A percentile compares a stretch with the other conserved stretches of the same genome.
These are phyloP conservation scores for Phytophthora palmivora DNA, from an alignment of 352 stramenopile genomes.

Conservation along the genomic window DNA sequence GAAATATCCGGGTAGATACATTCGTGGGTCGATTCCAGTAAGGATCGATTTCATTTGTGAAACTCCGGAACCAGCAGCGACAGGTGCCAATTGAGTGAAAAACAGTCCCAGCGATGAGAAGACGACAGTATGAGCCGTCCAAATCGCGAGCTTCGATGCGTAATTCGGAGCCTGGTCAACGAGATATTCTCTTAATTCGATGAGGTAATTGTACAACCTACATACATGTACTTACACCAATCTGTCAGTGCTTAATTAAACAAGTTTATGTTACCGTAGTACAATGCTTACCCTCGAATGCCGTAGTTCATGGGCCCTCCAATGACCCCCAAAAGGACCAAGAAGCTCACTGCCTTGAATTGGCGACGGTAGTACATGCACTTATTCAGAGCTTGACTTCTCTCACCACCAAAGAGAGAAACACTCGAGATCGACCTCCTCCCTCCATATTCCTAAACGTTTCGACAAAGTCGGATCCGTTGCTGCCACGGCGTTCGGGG, in stretches of 20 bases:
- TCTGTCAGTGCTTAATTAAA: slow-evolving; percentile 41
- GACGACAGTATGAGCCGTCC: slow-evolving; percentile 70
- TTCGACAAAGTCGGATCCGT: slow-evolving; percentile 49
- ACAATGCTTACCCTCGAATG: slow-evolving; percentile 57
- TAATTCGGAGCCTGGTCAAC: slow-evolving; percentile 44
- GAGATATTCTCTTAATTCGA: slow-evolving; percentile 49
- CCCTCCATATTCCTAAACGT: slow-evolving; percentile 44
- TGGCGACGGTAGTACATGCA: slow-evolving; percentile 67
- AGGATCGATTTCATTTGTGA: slow-evolving; percentile 92
- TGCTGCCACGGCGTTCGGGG: slow-evolving; percentile 24
- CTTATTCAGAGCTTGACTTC: slow-evolving; percentile 45
- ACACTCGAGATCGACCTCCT: slow-evolving; percentile 55
- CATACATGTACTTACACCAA: slow-evolving; percentile 6
- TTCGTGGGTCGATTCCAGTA: slow-evolving; percentile 80
- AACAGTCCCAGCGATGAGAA: slow-evolving; percentile 76
- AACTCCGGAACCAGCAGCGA: slow-evolving; percentile 78
- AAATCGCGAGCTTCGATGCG: slow-evolving; percentile 54
- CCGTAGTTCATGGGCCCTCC: slow-evolving; percentile 78
- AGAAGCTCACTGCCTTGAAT: slow-evolving; percentile 75
- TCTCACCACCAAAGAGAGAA: slow-evolving; percentile 74
- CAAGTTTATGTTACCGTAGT: slow-evolving; percentile 23
- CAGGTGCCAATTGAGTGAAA: slow-evolving; percentile 76
- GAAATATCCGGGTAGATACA: slow-evolving; percentile 88
- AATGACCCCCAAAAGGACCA: slow-evolving; percentile 84
- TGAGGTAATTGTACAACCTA: slow-evolving; percentile 53